Evolutionary conservation across 2,329 filamentous ascomycete species (phyloP).

Genomic region (Cladobotryum mycophilum): DNA sequence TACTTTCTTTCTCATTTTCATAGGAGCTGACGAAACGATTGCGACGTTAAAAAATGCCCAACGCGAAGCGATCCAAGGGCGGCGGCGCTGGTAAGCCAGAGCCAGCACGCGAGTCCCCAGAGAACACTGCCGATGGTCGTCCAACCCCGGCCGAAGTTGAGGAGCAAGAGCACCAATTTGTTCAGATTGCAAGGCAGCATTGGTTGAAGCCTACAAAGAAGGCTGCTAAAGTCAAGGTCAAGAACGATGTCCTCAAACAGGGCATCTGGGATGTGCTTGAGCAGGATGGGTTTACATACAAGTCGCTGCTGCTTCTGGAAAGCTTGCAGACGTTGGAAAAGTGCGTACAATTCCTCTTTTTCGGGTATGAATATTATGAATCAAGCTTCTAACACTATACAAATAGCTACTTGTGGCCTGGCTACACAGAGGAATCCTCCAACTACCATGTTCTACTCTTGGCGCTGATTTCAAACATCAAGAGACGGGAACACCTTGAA

Average conservation of each 20-base stretch:
- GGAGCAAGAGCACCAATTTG: conserved; percentile 65
- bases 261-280: conserved; percentile 87
- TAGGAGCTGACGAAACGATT: conserved; percentile 7
- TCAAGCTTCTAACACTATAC: conserved; percentile 18
- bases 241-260: conserved; percentile 78
- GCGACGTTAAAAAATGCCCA: conserved; percentile 42
- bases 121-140: conserved; percentile 32
- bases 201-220: conserved; percentile 68
- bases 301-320: conserved; percentile 75
- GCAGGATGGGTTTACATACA: conserved; percentile 69
- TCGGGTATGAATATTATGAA: no score
- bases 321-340: conserved; percentile 85
- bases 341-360: conserved; percentile 32
- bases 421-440: conserved; percentile 79
- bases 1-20: background rate
- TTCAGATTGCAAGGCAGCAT: conserved; percentile 72
- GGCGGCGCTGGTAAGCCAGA: conserved; percentile 37
- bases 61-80: conserved; percentile 53
- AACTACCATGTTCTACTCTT: conserved; percentile 89
- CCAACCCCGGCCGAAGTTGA: conserved; percentile 61
- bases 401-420: conserved; percentile 83
- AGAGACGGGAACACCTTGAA: conserved; percentile 77
- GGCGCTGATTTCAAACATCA: conserved; percentile 78
- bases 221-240: conserved; percentile 61
- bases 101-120: conserved; percentile 28